Conservation (phyloP, 2,329 filamentous ascomycete species). For the Karstenula rhodostoma region DNA sequence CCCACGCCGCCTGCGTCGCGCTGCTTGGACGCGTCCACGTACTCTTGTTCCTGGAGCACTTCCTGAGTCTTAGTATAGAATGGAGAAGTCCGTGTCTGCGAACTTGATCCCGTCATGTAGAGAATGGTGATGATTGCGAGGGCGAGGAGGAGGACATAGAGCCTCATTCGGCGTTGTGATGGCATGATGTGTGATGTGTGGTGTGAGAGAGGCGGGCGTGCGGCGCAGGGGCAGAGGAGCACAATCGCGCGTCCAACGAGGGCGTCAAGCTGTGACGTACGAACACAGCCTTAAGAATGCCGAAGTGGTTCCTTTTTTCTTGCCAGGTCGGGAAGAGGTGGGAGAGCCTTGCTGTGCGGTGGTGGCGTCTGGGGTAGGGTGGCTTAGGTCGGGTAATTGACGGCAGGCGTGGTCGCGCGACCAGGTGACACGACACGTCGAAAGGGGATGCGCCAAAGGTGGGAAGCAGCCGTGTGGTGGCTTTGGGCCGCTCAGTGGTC, state of each 20-base stretch:
- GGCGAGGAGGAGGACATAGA: slow-evolving; percentile 70
- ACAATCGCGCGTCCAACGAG: slow-evolving; percentile 11
- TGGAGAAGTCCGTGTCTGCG: slow-evolving; percentile 60
- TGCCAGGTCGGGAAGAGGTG: neutral
- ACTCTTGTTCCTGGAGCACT: slow-evolving; percentile 52
- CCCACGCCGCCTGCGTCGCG: slow-evolving; percentile 63
- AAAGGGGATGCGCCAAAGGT: neutral
- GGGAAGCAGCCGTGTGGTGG: slow-evolving; percentile 5
- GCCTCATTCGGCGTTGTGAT: slow-evolving; percentile 69
- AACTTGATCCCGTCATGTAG: slow-evolving; percentile 73
- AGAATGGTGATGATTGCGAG: slow-evolving; percentile 72
- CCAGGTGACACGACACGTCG: slow-evolving; percentile 9
- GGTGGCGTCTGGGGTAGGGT: slow-evolving; percentile 14
- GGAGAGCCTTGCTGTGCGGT: slow-evolving; percentile 7
- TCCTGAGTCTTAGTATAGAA: slow-evolving; percentile 69
- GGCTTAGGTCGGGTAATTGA: neutral
- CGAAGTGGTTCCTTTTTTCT: neutral
- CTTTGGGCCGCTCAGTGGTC: neutral
- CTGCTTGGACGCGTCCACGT: slow-evolving; percentile 52
- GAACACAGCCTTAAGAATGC: slow-evolving; percentile 4
- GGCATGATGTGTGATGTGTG: slow-evolving; percentile 37
- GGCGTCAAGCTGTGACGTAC: slow-evolving; percentile 3
- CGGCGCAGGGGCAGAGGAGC: slow-evolving; percentile 12
- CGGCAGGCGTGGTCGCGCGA: slow-evolving; percentile 14
- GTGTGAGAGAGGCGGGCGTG: slow-evolving; percentile 3